A percentile compares a stretch with the other conserved stretches of the same genome.
These are phyloP conservation scores for Phytophthora macrochlamydospora DNA, from an alignment of 352 stramenopile genomes.

Conservation along the genomic window DNA sequence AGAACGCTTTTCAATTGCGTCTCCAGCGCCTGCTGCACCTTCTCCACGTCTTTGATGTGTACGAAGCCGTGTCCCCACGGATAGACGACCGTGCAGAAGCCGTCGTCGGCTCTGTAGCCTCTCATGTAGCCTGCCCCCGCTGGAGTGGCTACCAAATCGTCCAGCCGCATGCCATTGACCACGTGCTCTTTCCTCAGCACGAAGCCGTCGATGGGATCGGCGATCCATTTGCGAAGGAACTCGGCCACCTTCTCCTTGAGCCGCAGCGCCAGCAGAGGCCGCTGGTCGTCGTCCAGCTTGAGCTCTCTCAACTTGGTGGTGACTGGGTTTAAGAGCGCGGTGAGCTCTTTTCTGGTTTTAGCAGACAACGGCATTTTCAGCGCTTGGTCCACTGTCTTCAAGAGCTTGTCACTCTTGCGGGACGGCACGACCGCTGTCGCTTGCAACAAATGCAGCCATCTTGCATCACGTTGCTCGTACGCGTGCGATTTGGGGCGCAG, in stretches of 20 bases:
- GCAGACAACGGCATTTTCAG: slow-evolving; percentile 51
- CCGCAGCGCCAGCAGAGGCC: slow-evolving; percentile 52
- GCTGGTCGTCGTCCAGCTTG: slow-evolving; percentile 5
- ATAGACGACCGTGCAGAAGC: slow-evolving; percentile 73
- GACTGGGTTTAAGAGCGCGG: slow-evolving; percentile 35
- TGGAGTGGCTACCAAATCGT: slow-evolving; percentile 73
- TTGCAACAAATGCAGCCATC: slow-evolving; percentile 77
- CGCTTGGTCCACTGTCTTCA: slow-evolving; percentile 49
- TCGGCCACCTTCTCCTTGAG: slow-evolving; percentile 73
- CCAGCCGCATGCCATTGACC: slow-evolving; percentile 16
- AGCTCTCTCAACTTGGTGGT: slow-evolving; percentile 15
- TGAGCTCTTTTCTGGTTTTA: slow-evolving; percentile 37
- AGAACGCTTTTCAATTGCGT: slow-evolving; percentile 50
- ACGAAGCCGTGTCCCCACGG: slow-evolving; percentile 80
- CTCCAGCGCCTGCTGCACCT: slow-evolving; percentile 39
- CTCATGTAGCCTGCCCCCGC: slow-evolving; percentile 66
- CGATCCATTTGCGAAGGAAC: slow-evolving; percentile 74
- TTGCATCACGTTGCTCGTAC: slow-evolving; percentile 68
- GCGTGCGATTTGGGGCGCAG: slow-evolving; percentile 43
- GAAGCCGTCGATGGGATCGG: slow-evolving; percentile 71
- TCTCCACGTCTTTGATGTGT: slow-evolving; percentile 57
- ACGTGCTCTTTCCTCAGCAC: slow-evolving; percentile 68
- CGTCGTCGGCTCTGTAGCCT: slow-evolving; percentile 55
- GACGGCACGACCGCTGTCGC: slow-evolving; percentile 65
- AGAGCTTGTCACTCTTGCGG: slow-evolving; percentile 55